Base-by-base conservation (phyloP, 768 basidiomycete genomes). In the Lactarius hatsudake region DNA sequence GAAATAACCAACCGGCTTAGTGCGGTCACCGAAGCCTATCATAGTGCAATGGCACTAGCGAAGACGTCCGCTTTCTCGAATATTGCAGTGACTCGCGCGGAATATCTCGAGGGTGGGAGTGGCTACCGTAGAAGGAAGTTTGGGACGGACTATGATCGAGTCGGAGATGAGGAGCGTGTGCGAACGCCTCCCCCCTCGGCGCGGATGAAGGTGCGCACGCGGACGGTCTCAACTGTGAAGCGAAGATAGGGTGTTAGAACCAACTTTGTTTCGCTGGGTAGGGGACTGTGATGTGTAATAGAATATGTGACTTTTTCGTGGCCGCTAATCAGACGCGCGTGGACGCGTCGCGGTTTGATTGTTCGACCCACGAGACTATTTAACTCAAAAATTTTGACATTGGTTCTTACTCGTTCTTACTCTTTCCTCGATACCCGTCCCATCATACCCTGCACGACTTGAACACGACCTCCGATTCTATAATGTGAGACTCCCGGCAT, bases 51-150 rank as follows among this genome's bases (percentile, higher is more conserved):
- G 62, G 78, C 82, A 18, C 87, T 92, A 71, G 84, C 86, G 30
- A 80, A 76, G 61, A 78, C 79, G 23, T 78, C 85, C 30, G 79
- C 80, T 48, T 88, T 90, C 71, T 61, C 79, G 0, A 76, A 80
- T 38, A 78, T 79, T 23, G 82, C 85, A 36, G 85, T 94, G 68
- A 93, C 93, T 5, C 81, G 90, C 54, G 86, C 84, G 58, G 94
- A 98, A 75, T 98, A 96, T 77, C 79, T 85, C 59, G 95, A 98
- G 78, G 83, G 83, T 67, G 95, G 95, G 42, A 89, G 86, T 71
- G 84, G 80, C 66, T 89, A 89, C 64, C 86, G 86, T 66, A 84
- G 92, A 69, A 82, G 88, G 65, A 93, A 90, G 74, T 93, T 95
- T 77, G 56, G 69, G 63, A 62, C 53, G 69, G 62, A 54, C 28